Evolutionary conservation across 805 yeast species (phyloP).

Genomic region (Kodamaea hsintzibuensis): DNA sequence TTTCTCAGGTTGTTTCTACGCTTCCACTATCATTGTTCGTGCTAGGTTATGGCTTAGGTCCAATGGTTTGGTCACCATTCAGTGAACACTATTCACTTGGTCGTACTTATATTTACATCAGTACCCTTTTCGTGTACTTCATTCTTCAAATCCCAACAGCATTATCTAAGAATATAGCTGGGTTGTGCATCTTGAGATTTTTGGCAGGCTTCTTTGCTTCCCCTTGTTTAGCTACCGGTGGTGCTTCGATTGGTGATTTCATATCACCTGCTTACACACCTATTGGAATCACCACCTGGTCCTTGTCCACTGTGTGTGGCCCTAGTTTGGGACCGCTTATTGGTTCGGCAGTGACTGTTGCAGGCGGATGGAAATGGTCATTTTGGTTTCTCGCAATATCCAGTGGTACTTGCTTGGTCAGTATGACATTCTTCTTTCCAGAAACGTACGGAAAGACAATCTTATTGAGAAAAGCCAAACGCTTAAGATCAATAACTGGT

Average conservation of each 20-base stretch:
- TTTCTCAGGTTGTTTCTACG: slow-evolving; percentile 13
- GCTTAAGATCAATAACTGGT: slow-evolving; percentile 45
- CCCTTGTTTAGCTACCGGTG: slow-evolving; percentile 48
- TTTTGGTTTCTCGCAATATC: slow-evolving; percentile 52
- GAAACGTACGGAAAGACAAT: slow-evolving; percentile 50
- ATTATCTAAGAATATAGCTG: slow-evolving; percentile 49
- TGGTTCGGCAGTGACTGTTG: slow-evolving; percentile 36
- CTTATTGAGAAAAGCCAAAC: slow-evolving; percentile 46
- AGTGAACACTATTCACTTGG: slow-evolving; percentile 58
- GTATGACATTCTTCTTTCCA: slow-evolving; percentile 42
- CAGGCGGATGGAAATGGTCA: slow-evolving; percentile 52
- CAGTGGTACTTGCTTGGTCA: slow-evolving; percentile 36
- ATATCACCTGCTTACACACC: slow-evolving; percentile 43
- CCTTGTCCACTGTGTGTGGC: slow-evolving; percentile 54
- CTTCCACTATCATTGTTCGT: slow-evolving; percentile 57
- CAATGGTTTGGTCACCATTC: slow-evolving; percentile 58
- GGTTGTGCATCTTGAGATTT: slow-evolving; percentile 51
- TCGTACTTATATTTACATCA: slow-evolving; percentile 49
- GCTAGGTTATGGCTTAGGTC: slow-evolving; percentile 63
- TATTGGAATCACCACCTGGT: slow-evolving; percentile 51
- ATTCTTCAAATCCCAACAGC: slow-evolving; percentile 17
- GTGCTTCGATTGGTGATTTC: slow-evolving; percentile 56
- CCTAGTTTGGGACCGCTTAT: slow-evolving; percentile 30
- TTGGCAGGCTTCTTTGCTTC: slow-evolving; percentile 57
- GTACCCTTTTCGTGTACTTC: slow-evolving; percentile 47